Conservation (phyloP, 1,139 yeast genomes). For the Geotrichum fermentans region DNA sequence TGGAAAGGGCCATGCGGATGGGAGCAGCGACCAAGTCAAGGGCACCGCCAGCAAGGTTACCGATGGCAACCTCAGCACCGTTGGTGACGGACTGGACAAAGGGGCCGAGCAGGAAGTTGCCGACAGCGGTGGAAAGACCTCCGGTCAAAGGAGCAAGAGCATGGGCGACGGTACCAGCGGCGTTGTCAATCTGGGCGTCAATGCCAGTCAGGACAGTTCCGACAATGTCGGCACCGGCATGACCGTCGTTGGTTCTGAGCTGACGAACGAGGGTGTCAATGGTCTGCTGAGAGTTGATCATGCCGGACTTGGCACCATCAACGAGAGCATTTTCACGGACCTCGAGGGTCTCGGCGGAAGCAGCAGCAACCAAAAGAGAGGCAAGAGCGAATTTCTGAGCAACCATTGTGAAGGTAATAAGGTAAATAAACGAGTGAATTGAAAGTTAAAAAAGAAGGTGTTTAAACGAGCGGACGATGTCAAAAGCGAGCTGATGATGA, state of each 20-base stretch:
- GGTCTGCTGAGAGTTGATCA: slow-evolving; percentile 26
- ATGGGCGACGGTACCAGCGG: slow-evolving; percentile 21
- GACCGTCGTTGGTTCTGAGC: slow-evolving; percentile 21
- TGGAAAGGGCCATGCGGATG: slow-evolving; percentile 10
- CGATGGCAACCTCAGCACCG: slow-evolving; percentile 29
- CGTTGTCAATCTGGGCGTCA: slow-evolving; percentile 27
- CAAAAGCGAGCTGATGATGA: not conserved
- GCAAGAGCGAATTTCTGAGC: not conserved
- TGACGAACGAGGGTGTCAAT: slow-evolving; percentile 23
- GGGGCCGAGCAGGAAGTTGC: slow-evolving; percentile 29
- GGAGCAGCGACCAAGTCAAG: slow-evolving; percentile 22
- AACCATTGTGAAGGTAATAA: slow-evolving; percentile 5
- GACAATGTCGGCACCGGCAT: slow-evolving; percentile 21
- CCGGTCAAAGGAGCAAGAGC: slow-evolving; percentile 31
- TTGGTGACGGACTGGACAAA: slow-evolving; percentile 30
- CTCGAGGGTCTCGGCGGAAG: not conserved
- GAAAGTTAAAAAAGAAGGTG: not conserved
- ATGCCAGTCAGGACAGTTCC: slow-evolving; percentile 12
- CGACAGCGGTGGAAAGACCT: slow-evolving; percentile 28
- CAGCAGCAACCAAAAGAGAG: not conserved
- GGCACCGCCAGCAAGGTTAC: slow-evolving; percentile 26
- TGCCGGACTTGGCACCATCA: slow-evolving; percentile 21
- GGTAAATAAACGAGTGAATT: not conserved
- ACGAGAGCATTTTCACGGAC: slow-evolving; percentile 4
- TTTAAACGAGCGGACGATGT: not conserved